A percentile compares a stretch with the other conserved stretches of the same genome.
phyloP scores from a whole-genome alignment of 345 rosid species.

The Eucalyptus polyanthemos region DNA sequence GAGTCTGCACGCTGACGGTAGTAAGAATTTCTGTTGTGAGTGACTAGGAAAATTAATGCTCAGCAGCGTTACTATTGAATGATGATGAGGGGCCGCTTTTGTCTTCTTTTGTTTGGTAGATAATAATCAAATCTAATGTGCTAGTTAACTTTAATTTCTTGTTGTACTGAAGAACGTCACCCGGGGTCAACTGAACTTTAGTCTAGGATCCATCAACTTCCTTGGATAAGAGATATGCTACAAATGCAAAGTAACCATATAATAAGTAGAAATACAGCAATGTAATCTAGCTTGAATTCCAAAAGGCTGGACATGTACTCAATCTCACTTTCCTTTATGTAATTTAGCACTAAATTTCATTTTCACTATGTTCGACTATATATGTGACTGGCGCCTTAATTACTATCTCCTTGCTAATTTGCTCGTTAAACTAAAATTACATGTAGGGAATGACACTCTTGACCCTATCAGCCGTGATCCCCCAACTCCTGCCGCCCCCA shows the following conservation, averaged over 20 bases:
- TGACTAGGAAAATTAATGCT: background rate
- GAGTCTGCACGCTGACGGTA: background rate
- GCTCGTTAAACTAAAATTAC: background rate
- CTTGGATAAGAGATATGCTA: background rate
- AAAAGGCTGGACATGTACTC: background rate
- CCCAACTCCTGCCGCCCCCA: conserved; percentile 62
- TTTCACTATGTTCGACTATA: background rate
- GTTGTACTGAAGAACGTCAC: background rate
- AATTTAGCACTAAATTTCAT: background rate
- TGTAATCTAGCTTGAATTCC: background rate
- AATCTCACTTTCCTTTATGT: background rate
- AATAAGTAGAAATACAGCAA: background rate
- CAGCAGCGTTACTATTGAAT: background rate
- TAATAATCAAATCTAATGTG: background rate
- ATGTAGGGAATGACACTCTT: conserved; percentile 62
- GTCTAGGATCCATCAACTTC: background rate
- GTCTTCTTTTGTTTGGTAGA: background rate
- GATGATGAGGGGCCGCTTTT: background rate
- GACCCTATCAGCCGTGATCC: conserved; percentile 69
- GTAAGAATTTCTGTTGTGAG: background rate
- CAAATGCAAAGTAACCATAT: background rate
- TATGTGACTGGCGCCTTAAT: background rate
- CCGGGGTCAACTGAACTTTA: background rate
- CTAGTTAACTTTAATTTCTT: background rate
- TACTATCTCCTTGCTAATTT: background rate